Evolutionary conservation across 768 basidiomycete genomes (phyloP).

Genomic region (Russula sp.): DNA sequence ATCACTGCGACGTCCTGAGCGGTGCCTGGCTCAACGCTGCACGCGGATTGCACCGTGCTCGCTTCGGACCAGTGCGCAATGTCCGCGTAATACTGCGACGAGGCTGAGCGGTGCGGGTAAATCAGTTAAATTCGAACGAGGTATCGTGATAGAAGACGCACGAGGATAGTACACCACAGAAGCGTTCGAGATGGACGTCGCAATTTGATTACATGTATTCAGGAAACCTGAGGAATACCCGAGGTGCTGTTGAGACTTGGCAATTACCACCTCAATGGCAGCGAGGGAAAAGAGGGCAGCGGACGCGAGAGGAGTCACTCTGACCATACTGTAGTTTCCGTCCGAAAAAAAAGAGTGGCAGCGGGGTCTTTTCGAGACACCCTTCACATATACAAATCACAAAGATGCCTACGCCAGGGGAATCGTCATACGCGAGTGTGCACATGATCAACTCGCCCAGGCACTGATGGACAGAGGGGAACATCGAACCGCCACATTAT

Average conservation of each 20-base stretch:
- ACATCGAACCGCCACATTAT: neutral
- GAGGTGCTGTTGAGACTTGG: neutral
- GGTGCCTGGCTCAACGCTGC: conserved; percentile 32
- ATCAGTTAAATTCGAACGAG: neutral
- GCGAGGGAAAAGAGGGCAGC: neutral
- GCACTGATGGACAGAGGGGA: neutral
- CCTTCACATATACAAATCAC: neutral
- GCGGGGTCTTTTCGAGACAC: neutral
- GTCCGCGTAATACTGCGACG: conserved; percentile 13
- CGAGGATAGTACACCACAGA: conserved; percentile 18
- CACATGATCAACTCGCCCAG: neutral
- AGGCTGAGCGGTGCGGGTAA: conserved; percentile 8
- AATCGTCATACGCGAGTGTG: neutral
- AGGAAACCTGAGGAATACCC: neutral
- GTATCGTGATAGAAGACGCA: neutral
- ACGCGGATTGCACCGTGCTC: conserved; percentile 22
- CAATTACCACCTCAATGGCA: neutral
- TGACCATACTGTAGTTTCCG: conserved; percentile 1
- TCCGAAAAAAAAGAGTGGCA: neutral
- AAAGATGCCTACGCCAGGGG: neutral
- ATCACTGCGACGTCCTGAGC: conserved; percentile 27
- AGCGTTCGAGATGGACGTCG: conserved; percentile 5
- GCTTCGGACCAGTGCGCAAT: conserved; percentile 23
- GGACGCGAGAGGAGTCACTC: neutral
- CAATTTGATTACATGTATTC: conserved; percentile 9